These are phyloP conservation scores for Gonapodya sp. DNA, from an alignment of 192 early-diverging fungal genomes.

Conservation along the genomic window DNA sequence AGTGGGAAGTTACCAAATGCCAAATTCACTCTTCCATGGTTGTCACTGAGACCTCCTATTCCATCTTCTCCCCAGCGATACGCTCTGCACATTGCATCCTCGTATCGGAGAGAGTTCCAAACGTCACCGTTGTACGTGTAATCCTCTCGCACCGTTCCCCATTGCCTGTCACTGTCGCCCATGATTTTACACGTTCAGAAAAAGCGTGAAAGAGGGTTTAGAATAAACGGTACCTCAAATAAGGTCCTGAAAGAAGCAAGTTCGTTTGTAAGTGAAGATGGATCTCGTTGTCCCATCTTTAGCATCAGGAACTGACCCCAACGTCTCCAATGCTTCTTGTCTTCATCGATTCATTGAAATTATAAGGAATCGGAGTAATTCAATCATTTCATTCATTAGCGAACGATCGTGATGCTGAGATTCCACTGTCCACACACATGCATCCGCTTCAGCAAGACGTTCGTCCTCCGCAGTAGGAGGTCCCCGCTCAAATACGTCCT, in stretches of 20 bases:
- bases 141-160: conserved; percentile 29
- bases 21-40: conserved; percentile 22
- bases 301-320: neutral
- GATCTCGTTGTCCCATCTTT: no score
- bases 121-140: conserved; percentile 22
- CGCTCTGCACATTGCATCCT: neutral
- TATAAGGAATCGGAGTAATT: no score
- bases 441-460: neutral
- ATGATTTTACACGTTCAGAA: conserved; percentile 12
- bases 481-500: neutral
- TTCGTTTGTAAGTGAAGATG: no score
- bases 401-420: no score
- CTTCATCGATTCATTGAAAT: neutral
- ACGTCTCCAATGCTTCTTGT: conserved; percentile 24
- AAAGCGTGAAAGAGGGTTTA: conserved; percentile 5
- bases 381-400: no score
- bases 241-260: neutral
- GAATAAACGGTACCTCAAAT: neutral
- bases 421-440: neutral
- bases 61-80: conserved; percentile 14
- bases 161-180: conserved; percentile 19
- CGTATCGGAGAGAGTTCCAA: conserved; percentile 15
- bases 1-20: no score
- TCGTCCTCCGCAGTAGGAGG: neutral
- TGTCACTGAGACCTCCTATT: conserved; percentile 25